phyloP scores from a whole-genome alignment of 129 eudicot genomes.

The Oenanthe sinensis region DNA sequence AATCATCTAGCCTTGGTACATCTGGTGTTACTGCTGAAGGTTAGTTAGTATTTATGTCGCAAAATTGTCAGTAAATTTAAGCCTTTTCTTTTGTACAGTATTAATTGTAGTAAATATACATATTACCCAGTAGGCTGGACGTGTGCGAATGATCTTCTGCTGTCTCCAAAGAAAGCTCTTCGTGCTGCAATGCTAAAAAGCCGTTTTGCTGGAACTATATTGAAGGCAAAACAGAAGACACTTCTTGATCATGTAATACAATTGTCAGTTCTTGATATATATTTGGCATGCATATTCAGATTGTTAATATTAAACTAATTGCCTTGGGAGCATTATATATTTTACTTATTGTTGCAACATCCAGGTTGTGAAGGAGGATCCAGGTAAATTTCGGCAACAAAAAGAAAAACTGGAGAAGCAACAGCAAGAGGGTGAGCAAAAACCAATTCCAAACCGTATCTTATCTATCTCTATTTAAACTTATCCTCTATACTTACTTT shows the following conservation, averaged over 20 bases:
- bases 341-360: not conserved
- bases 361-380: slow-evolving; percentile 36
- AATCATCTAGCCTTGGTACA: slow-evolving; percentile 4
- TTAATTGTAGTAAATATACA: too few species aligned
- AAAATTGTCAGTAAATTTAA: not conserved
- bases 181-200: slow-evolving; percentile 51
- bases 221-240: slow-evolving; percentile 37
- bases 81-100: not conserved
- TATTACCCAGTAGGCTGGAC: slow-evolving; percentile 18
- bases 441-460: not conserved
- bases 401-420: slow-evolving; percentile 31
- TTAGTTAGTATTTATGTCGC: not conserved
- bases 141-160: slow-evolving; percentile 14
- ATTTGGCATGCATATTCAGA: not conserved
- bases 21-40: slow-evolving; percentile 25
- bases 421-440: slow-evolving; percentile 35
- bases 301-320: not conserved
- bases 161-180: slow-evolving; percentile 41
- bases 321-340: not conserved
- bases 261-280: not conserved
- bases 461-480: not conserved
- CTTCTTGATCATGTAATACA: slow-evolving; percentile 20
- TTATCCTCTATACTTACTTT: not conserved
- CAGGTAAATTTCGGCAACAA: slow-evolving; percentile 25
- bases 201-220: slow-evolving; percentile 46